These are phyloP conservation scores for Anethum foeniculum DNA, from an alignment of 140 eudicot genomes.

Conservation along the genomic window DNA sequence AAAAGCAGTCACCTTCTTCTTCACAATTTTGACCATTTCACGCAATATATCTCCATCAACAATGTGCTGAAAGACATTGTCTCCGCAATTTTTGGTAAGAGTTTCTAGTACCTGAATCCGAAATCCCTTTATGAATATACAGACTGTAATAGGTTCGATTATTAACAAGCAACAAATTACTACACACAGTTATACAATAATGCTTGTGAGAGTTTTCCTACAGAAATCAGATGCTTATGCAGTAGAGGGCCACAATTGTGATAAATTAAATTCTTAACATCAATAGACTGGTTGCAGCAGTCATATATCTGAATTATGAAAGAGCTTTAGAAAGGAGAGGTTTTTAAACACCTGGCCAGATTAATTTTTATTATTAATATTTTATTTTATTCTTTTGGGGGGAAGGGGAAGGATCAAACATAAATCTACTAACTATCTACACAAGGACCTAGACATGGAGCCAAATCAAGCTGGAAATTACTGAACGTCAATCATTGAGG, in stretches of 20 bases:
- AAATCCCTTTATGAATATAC: background rate
- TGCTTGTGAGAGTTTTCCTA: background rate
- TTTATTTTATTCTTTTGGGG: background rate
- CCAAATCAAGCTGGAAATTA: background rate
- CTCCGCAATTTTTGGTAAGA: conserved; percentile 76
- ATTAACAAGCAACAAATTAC: background rate
- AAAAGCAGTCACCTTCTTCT: conserved; percentile 41
- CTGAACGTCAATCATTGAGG: background rate
- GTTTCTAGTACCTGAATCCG: conserved; percentile 70
- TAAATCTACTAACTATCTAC: background rate
- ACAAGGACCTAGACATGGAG: background rate
- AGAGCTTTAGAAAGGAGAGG: background rate
- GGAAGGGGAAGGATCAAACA: background rate
- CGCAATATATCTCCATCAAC: conserved; percentile 69
- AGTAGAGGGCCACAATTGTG: background rate
- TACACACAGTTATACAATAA: background rate
- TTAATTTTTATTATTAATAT: background rate
- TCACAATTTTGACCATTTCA: conserved; percentile 82
- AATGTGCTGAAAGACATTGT: conserved; percentile 47
- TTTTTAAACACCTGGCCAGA: background rate
- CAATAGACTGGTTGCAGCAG: background rate
- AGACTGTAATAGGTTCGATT: background rate
- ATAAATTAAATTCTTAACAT: background rate
- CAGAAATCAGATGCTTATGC: background rate
- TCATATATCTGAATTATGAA: background rate